These are phyloP conservation scores for Psilocybe sp. DNA, from an alignment of 768 basidiomycete genomes.

Conservation along the genomic window DNA sequence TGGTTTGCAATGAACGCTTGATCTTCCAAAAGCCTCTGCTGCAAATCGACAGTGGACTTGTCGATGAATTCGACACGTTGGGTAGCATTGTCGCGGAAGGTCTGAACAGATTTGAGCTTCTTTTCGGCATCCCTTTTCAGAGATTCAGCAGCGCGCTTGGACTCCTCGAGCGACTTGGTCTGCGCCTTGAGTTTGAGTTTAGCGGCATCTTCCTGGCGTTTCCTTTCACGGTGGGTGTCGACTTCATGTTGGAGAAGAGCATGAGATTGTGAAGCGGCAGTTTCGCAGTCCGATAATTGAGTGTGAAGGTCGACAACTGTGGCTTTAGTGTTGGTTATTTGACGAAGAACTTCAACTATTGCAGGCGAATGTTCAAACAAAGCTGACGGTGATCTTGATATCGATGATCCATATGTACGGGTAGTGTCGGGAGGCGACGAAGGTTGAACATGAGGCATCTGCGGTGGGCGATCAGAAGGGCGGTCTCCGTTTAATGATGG, in stretches of 20 bases:
- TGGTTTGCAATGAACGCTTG: constrained; percentile 46
- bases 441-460: constrained; percentile 23
- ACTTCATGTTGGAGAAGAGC: constrained; percentile 70
- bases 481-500: constrained; percentile 29
- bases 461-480: constrained; percentile 21
- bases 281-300: constrained; percentile 65
- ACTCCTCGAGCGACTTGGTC: constrained; percentile 84
- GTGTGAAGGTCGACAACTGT: constrained; percentile 65
- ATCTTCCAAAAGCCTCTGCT: constrained; percentile 54
- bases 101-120: constrained; percentile 70
- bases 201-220: constrained; percentile 79
- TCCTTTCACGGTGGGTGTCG: constrained; percentile 66
- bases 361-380: constrained; percentile 64
- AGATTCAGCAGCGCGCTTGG: constrained; percentile 79
- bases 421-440: constrained; percentile 25
- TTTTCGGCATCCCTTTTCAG: constrained; percentile 85
- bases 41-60: constrained; percentile 56
- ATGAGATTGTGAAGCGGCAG: constrained; percentile 55
- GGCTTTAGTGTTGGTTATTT: constrained; percentile 62
- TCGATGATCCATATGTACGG: constrained; percentile 24
- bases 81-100: constrained; percentile 57
- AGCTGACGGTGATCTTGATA: constrained; percentile 37
- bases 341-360: constrained; percentile 71
- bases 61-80: constrained; percentile 58
- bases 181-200: constrained; percentile 78